Percentiles rank a stretch among this genome's conserved stretches.
These are phyloP conservation scores for Piper betle DNA, from an alignment of 164 flowering plant species.

Conservation along the genomic window DNA sequence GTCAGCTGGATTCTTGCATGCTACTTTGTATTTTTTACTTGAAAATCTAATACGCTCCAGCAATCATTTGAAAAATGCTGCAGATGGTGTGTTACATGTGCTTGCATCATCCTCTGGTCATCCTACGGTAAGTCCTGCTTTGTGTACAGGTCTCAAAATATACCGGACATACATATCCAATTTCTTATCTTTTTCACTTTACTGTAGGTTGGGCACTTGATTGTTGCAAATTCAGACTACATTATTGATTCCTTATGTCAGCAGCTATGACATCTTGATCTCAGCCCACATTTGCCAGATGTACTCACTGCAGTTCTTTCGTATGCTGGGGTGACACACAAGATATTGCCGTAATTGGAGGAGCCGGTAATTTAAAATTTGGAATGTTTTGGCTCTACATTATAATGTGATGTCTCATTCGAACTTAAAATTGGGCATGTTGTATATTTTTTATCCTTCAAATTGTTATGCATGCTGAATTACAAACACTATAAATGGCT, in stretches of 20 bases:
- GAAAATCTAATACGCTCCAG: constrained; percentile 75
- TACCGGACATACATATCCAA: not conserved
- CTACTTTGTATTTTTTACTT: constrained; percentile 73
- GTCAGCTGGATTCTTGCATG: constrained; percentile 75
- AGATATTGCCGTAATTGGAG: constrained; percentile 79
- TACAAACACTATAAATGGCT: not conserved
- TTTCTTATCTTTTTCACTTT: not conserved
- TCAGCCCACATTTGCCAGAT: constrained; percentile 76
- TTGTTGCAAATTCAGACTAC: constrained; percentile 82
- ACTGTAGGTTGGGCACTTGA: constrained; percentile 78
- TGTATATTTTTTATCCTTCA: not conserved
- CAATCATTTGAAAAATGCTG: constrained; percentile 53
- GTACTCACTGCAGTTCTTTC: constrained; percentile 91
- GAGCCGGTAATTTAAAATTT: constrained; percentile 59
- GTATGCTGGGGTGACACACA: constrained; percentile 69
- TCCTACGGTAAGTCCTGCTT: constrained; percentile 45
- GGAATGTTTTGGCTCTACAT: not conserved
- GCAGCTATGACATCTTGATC: constrained; percentile 81
- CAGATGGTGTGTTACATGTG: constrained; percentile 68
- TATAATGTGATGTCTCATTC: not conserved
- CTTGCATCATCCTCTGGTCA: constrained; percentile 53
- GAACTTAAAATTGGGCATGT: not conserved
- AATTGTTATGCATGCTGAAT: too few relatives aligned
- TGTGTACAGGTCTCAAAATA: not conserved
- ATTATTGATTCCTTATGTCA: constrained; percentile 82